phyloP scores from a whole-genome alignment of 257 asterid genomes.

The Solanum paucissectum region DNA sequence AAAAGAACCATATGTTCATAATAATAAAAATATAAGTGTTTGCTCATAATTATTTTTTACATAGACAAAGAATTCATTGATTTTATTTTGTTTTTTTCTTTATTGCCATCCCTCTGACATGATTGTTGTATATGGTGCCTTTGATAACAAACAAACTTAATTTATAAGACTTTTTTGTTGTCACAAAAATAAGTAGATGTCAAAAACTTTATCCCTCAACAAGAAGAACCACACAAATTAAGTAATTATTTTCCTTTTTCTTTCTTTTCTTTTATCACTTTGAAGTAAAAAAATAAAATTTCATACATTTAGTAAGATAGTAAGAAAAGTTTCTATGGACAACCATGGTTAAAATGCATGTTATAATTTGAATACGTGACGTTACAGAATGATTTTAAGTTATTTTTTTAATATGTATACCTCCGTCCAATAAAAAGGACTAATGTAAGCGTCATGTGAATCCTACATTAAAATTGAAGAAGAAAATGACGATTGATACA shows the following conservation, averaged over 20 bases:
- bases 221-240: not conserved
- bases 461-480: not conserved
- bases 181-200: not conserved
- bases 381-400: not conserved
- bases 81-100: not conserved
- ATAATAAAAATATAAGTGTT: not conserved
- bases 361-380: not conserved
- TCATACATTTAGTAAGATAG: not conserved
- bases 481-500: not conserved
- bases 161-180: not conserved
- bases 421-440: not conserved
- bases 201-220: not conserved
- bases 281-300: not conserved
- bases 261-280: not conserved
- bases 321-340: not conserved
- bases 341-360: not conserved
- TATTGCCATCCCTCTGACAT: not conserved
- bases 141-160: not conserved
- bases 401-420: not conserved
- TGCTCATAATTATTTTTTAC: not conserved
- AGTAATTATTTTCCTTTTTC: not conserved
- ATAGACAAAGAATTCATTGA: not conserved
- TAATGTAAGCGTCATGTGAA: not conserved
- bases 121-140: not conserved
- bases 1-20: not conserved